Conservation (phyloP, 345 rosid genomes). For the Melastoma malabathricum region DNA sequence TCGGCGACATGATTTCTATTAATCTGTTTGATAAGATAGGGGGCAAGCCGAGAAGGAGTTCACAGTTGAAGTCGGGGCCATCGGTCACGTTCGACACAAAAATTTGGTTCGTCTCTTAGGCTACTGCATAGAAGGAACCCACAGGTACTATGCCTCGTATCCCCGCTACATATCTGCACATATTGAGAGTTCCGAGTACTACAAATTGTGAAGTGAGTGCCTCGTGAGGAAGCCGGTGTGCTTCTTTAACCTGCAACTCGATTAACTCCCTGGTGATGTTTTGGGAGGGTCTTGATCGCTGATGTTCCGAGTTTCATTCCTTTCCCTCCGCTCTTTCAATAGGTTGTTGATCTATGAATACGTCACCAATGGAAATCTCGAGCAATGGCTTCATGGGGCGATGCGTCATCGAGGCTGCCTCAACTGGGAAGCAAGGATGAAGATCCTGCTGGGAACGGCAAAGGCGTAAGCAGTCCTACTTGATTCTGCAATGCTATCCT, state of each 20-base stretch:
- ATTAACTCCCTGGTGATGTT: no score
- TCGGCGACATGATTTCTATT: background rate
- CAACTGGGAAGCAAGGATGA: conserved; percentile 86
- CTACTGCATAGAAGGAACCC: conserved; percentile 93
- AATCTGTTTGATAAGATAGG: conserved; percentile 15
- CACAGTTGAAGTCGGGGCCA: conserved; percentile 94
- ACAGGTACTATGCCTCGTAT: conserved; percentile 32
- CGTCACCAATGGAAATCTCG: conserved; percentile 87
- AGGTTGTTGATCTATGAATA: conserved; percentile 83
- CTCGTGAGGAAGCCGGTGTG: no score
- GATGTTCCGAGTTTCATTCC: background rate
- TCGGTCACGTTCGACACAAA: conserved; percentile 92
- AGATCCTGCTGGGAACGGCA: conserved; percentile 80
- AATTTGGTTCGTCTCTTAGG: conserved; percentile 93
- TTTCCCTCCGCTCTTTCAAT: background rate
- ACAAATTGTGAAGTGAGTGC: no score
- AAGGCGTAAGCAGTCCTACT: conserved; percentile 49
- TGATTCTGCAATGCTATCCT: background rate
- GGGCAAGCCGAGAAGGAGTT: conserved; percentile 97
- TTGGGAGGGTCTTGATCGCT: no score
- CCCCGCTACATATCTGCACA: background rate
- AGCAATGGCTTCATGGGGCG: conserved; percentile 91
- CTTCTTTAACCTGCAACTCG: no score
- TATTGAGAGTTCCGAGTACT: background rate
- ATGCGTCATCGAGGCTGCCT: conserved; percentile 61